Conservation (phyloP, 2,329 filamentous ascomycete genomes). For the Pyricularia sp. region DNA sequence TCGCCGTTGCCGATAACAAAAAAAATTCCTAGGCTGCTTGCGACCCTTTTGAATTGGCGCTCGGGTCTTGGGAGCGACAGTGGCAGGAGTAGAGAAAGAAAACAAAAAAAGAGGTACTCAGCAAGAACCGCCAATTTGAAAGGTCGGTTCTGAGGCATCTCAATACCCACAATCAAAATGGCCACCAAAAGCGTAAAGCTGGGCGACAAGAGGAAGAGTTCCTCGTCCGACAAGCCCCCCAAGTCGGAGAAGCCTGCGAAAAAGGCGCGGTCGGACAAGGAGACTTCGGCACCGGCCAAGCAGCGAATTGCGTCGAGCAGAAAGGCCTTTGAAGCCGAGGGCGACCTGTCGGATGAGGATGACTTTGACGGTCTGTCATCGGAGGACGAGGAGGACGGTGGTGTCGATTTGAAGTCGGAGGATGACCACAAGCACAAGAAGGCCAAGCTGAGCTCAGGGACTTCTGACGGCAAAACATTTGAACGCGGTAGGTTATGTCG, state of each 20-base stretch:
- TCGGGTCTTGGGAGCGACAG: neutral
- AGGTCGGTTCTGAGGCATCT: neutral
- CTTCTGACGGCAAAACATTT: slow-evolving; percentile 24
- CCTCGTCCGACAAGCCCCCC: slow-evolving; percentile 31
- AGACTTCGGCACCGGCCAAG: slow-evolving; percentile 40
- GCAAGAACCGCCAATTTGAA: neutral
- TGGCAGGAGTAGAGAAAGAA: neutral
- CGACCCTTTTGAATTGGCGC: neutral
- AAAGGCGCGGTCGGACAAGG: slow-evolving; percentile 33
- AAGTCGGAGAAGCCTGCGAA: slow-evolving; percentile 33
- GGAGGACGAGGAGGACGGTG: slow-evolving; percentile 44
- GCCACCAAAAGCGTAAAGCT: slow-evolving; percentile 35
- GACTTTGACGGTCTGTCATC: slow-evolving; percentile 35
- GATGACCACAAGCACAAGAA: slow-evolving; percentile 13
- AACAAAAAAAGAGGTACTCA: slow-evolving; percentile 3
- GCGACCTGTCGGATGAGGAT: slow-evolving; percentile 23
- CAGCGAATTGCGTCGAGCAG: slow-evolving; percentile 26
- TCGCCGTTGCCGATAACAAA: neutral
- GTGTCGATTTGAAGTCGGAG: slow-evolving; percentile 35
- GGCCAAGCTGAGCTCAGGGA: slow-evolving; percentile 13
- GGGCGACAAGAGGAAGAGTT: slow-evolving; percentile 49
- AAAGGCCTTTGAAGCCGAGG: slow-evolving; percentile 22
- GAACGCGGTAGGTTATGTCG: slow-evolving; percentile 26
- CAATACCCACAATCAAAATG: slow-evolving; percentile 24
- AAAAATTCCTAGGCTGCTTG: neutral